A percentile compares a stretch with the other conserved stretches of the same genome.
These are phyloP conservation scores for rapeseed (Brassica napus) DNA, from an alignment of 345 rosid species.

Conservation along the genomic window Da-Ae NC_063436.1:20185501-20186000, in stretches of 20 bases:
- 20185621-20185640: background rate
- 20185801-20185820: background rate
- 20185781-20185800: background rate
- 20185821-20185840: background rate
- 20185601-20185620: slow-evolving; percentile 1
- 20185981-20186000: too few relatives aligned
- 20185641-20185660: background rate
- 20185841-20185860: background rate
- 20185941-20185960: too few relatives aligned
- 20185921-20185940: too few relatives aligned
- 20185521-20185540: slow-evolving; percentile 19
- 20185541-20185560: slow-evolving; percentile 27
- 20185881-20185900: background rate
- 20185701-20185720: background rate
- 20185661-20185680: background rate
- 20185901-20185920: background rate
- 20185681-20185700: background rate
- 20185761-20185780: background rate
- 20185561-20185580: slow-evolving; percentile 32
- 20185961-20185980: too few relatives aligned
- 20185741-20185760: background rate
- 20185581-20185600: slow-evolving; percentile 6
- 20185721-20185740: background rate
- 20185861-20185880: background rate
- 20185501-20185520: background rate